Evolutionary conservation across 495 filamentous ascomycete species (phyloP).

Genomic region (Penicillium macrosclerotiorum): DNA sequence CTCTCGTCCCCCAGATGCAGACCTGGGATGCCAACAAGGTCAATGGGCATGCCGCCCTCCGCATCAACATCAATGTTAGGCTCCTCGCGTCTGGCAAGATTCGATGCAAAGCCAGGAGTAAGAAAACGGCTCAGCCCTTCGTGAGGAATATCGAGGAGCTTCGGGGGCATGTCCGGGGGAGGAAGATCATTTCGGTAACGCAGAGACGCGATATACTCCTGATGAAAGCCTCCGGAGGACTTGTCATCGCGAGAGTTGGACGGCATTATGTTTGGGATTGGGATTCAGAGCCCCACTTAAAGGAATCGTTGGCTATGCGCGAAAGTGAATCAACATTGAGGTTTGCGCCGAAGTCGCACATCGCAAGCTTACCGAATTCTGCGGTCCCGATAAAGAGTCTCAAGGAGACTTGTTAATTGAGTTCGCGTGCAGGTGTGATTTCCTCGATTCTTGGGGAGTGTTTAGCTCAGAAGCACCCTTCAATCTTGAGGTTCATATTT

Average conservation of each 20-base stretch:
- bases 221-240: conserved; percentile 68
- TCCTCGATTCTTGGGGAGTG: too few relatives aligned
- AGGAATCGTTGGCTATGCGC: too few relatives aligned
- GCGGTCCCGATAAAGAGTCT: too few relatives aligned
- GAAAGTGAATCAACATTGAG: too few relatives aligned
- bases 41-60: conserved; percentile 95
- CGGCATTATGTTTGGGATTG: conserved; percentile 18
- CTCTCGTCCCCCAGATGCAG: conserved; percentile 95
- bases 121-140: conserved; percentile 87
- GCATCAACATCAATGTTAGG: conserved; percentile 96
- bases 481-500: too few relatives aligned
- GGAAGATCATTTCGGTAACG: conserved; percentile 94
- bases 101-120: conserved; percentile 79
- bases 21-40: conserved; percentile 89
- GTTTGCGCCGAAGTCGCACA: too few relatives aligned
- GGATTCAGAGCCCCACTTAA: too few relatives aligned
- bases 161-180: conserved; percentile 88
- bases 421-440: too few relatives aligned
- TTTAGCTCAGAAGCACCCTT: too few relatives aligned
- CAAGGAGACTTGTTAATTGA: too few relatives aligned
- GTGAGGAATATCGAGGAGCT: conserved; percentile 94
- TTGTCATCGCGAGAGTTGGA: conserved; percentile 43
- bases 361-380: too few relatives aligned
- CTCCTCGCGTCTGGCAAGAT: conserved; percentile 85
- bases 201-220: conserved; percentile 94